Conservation (phyloP, 139 green algal genomes). For the Spirogloea muscicola region DNA sequence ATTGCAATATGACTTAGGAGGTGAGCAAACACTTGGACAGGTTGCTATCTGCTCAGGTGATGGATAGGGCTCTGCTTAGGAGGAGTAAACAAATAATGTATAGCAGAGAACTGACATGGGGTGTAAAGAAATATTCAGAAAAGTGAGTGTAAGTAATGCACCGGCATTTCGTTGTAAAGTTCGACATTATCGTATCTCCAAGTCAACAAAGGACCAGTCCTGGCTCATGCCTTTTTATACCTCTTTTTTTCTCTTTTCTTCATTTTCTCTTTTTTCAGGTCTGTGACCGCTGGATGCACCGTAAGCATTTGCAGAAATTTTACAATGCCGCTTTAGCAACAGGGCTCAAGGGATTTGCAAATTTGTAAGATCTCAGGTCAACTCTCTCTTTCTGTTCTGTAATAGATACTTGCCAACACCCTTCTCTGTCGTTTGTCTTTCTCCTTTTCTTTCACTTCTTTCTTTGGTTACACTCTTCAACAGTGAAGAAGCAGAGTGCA, state of each 20-base stretch:
- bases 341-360: slow-evolving; percentile 7
- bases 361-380: neutral
- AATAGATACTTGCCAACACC: neutral
- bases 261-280: neutral
- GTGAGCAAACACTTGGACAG: too few species aligned
- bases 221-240: too few species aligned
- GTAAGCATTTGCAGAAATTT: neutral
- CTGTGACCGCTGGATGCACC: slow-evolving; percentile 38
- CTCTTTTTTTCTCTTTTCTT: neutral
- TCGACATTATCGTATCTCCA: too few species aligned
- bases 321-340: slow-evolving; percentile 11
- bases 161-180: too few species aligned
- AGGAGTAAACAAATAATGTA: slow-evolving; percentile 3
- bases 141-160: slow-evolving; percentile 15
- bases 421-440: neutral
- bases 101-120: neutral
- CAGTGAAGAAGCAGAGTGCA: neutral
- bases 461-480: neutral
- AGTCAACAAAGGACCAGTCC: too few species aligned
- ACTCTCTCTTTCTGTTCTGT: slow-evolving; percentile 7
- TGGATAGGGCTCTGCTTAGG: neutral
- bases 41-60: neutral
- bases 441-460: neutral
- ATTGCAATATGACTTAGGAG: too few species aligned
- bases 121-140: neutral